These are phyloP conservation scores for Colletotrichum liaoningense DNA, from an alignment of 2,329 filamentous ascomycete genomes.

Conservation along the genomic window DNA sequence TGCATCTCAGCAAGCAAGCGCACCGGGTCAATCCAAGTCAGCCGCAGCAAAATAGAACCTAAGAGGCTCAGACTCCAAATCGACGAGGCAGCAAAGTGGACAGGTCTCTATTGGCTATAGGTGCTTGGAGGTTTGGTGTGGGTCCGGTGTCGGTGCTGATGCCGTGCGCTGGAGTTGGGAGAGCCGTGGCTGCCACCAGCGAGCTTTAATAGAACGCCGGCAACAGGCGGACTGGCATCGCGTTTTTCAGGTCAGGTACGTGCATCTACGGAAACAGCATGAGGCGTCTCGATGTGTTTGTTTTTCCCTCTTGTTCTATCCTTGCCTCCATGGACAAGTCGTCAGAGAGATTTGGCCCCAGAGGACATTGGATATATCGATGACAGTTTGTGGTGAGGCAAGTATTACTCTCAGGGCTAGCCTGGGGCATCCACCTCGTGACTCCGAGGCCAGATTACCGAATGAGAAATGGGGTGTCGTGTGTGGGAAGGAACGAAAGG, in stretches of 20 bases:
- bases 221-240: constrained; percentile 11
- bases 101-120: neutral
- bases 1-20: neutral
- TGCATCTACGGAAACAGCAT: neutral
- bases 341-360: too few relatives aligned
- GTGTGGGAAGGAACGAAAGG: constrained; percentile 11
- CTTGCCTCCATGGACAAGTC: neutral
- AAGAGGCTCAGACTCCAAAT: neutral
- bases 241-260: neutral
- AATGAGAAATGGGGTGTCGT: neutral
- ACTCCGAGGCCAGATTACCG: constrained; percentile 15
- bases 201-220: constrained; percentile 15
- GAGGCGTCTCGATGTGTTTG: neutral
- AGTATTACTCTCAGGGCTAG: neutral
- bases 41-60: neutral
- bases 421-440: constrained; percentile 4
- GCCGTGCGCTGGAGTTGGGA: constrained; percentile 9
- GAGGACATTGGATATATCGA: neutral
- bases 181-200: constrained; percentile 17
- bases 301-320: neutral
- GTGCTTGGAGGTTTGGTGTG: neutral
- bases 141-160: constrained; percentile 13
- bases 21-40: neutral
- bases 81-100: neutral
- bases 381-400: neutral